A percentile compares a stretch with the other conserved stretches of the same genome.
Evolutionary conservation across 441 rosid species (phyloP).

Genomic region (Adansonia madagascariensis): DNA sequence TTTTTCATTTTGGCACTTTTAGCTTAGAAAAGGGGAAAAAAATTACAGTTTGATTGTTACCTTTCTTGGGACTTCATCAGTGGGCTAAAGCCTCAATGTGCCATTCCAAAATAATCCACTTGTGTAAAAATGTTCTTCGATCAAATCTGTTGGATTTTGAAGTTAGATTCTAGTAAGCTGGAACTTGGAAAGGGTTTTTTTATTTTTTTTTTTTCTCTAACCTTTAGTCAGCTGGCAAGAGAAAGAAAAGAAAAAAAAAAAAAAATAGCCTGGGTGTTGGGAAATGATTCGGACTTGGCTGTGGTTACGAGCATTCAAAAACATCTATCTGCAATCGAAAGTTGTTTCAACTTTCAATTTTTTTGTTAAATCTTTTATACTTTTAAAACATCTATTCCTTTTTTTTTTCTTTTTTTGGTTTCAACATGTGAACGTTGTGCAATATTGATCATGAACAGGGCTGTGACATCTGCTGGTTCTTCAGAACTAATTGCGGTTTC

Average conservation of each 20-base stretch:
- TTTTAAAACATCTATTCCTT: background rate
- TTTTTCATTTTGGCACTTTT: background rate
- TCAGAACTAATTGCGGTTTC: slow-evolving; percentile 93
- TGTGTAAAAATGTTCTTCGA: background rate
- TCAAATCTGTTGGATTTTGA: background rate
- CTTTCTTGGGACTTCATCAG: background rate
- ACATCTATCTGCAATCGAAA: too few relatives aligned
- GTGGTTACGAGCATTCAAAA: too few relatives aligned
- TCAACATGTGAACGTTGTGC: background rate
- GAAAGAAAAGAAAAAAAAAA: background rate
- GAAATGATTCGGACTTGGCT: too few relatives aligned
- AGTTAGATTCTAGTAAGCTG: background rate
- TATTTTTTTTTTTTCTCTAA: background rate
- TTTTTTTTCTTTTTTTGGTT: background rate
- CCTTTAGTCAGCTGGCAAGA: background rate
- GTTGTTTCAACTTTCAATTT: background rate
- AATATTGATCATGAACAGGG: slow-evolving; percentile 52
- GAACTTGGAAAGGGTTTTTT: too few relatives aligned
- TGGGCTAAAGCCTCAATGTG: background rate
- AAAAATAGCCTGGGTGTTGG: too few relatives aligned
- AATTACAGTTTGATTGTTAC: background rate
- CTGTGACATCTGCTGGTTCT: slow-evolving; percentile 96
- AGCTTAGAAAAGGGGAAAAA: background rate
- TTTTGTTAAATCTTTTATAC: background rate
- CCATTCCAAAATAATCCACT: background rate